Evolutionary conservation across 768 basidiomycete species (phyloP).

Genomic region (Infundibulicybe gibba): DNA sequence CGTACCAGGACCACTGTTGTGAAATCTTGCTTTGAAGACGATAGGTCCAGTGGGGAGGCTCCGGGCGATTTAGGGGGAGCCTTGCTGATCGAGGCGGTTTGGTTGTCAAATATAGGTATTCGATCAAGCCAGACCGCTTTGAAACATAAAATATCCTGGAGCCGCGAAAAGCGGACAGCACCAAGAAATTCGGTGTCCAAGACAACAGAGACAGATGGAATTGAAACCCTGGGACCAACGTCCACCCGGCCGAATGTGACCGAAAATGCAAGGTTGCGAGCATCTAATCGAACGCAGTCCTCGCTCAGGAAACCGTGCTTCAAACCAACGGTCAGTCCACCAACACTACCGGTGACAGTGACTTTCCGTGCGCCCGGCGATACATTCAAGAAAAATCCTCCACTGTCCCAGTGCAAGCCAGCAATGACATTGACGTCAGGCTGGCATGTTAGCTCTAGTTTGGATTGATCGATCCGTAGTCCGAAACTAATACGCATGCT

Average conservation of each 20-base stretch:
- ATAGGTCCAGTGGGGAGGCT: constrained; percentile 11
- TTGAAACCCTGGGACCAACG: constrained; percentile 24
- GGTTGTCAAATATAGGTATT: constrained; percentile 68
- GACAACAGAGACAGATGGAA: constrained; percentile 65
- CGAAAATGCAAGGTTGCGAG: constrained; percentile 79
- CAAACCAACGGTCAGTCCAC: constrained; percentile 76
- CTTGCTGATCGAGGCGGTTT: constrained; percentile 20
- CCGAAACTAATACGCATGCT: constrained; percentile 79
- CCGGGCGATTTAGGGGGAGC: constrained; percentile 14
- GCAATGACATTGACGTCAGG: constrained; percentile 93
- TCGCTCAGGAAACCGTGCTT: constrained; percentile 85
- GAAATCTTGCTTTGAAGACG: constrained; percentile 36
- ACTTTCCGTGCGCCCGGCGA: constrained; percentile 71
- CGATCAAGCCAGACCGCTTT: constrained; percentile 93
- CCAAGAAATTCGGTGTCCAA: constrained; percentile 86
- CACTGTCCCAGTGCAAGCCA: constrained; percentile 89
- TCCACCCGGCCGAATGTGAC: constrained; percentile 60
- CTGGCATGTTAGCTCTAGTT: constrained; percentile 80
- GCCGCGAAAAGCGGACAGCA: constrained; percentile 74
- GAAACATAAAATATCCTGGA: constrained; percentile 92
- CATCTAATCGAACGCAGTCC: constrained; percentile 76
- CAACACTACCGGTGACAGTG: constrained; percentile 74
- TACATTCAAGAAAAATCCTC: constrained; percentile 81
- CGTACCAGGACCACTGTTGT: constrained; percentile 65
- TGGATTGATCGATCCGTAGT: constrained; percentile 88